Evolutionary conservation across 208 protist species (phyloP).

Genomic region (Trichomonas tenax): DNA sequence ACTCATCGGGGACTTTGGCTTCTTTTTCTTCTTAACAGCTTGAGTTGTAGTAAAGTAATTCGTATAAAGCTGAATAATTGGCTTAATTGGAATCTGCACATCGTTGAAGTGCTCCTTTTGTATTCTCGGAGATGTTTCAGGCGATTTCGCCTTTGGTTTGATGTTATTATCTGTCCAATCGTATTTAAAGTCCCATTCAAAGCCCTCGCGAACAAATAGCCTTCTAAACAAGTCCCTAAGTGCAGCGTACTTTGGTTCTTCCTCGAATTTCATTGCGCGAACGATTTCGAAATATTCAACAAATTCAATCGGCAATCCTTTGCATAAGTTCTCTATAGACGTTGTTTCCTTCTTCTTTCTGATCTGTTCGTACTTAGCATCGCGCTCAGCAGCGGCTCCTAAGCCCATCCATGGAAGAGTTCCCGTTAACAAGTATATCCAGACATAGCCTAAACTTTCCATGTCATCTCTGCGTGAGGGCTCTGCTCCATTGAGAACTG

Average conservation of each 20-base stretch:
- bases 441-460: not conserved
- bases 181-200: not conserved
- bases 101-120: not conserved
- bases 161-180: not conserved
- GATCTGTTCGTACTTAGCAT: not conserved
- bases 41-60: not conserved
- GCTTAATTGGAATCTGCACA: not conserved
- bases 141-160: not conserved
- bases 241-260: not conserved
- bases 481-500: not conserved
- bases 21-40: not conserved
- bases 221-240: not conserved
- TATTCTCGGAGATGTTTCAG: not conserved
- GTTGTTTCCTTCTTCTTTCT: not conserved
- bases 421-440: not conserved
- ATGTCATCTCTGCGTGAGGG: not conserved
- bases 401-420: not conserved
- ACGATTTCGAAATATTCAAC: not conserved
- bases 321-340: not conserved
- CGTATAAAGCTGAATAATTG: not conserved
- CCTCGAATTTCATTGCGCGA: not conserved
- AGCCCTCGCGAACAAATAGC: not conserved
- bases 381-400: not conserved
- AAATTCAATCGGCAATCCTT: conserved; percentile 7
- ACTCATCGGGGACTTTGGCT: not conserved